Conservation (phyloP, 768 basidiomycete species). For the Leccinellum luteum region DNA sequence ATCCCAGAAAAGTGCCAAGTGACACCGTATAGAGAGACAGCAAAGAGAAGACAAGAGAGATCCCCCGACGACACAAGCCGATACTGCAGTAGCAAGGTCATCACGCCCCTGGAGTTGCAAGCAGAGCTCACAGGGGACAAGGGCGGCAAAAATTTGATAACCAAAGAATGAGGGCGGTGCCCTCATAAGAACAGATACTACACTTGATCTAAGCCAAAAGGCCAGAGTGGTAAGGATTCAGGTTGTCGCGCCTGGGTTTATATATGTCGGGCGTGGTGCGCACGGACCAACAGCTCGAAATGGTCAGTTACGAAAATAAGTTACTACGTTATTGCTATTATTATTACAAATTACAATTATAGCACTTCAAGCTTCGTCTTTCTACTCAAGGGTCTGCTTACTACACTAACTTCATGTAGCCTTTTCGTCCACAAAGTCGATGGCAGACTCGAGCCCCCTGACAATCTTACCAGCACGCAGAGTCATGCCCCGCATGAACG, state of each 20-base stretch:
- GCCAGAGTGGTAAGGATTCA: conserved; percentile 37
- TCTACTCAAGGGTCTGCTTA: no score
- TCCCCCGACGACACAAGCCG: conserved; percentile 66
- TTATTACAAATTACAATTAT: no score
- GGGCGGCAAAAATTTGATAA: conserved; percentile 44
- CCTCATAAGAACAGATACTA: conserved; percentile 72
- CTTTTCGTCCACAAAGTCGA: conserved; percentile 40
- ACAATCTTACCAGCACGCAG: conserved; percentile 37
- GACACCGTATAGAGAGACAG: background rate
- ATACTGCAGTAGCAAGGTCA: conserved; percentile 40
- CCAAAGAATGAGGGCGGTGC: conserved; percentile 52
- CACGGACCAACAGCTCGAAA: conserved; percentile 5
- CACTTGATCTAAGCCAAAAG: conserved; percentile 77
- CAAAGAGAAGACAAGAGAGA: conserved; percentile 27
- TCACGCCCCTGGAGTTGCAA: conserved; percentile 40
- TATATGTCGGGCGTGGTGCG: conserved; percentile 1
- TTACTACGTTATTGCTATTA: background rate
- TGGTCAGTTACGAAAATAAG: background rate
- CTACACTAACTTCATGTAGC: background rate
- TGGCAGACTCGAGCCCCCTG: conserved; percentile 37
- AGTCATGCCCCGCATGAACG: conserved; percentile 34
- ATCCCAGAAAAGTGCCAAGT: background rate
- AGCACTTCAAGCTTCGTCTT: no score
- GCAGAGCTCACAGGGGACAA: conserved; percentile 31
- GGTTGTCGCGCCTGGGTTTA: background rate